A percentile compares a stretch with the other conserved stretches of the same genome.
phyloP scores from a whole-genome alignment of 345 rosid species.

The Eucalyptus viminalis region DNA sequence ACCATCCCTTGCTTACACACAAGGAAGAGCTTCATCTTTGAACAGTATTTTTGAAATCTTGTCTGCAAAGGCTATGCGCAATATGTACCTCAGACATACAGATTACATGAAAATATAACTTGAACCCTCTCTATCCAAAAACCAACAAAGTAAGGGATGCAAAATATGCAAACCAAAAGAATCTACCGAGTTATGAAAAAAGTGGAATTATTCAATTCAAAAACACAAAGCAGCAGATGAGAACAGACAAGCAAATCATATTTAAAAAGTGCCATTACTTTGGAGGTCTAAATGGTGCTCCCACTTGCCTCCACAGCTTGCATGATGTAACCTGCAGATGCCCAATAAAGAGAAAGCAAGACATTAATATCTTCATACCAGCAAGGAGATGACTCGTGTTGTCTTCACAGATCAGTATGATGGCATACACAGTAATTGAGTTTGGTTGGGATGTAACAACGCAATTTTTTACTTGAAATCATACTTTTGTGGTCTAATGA shows the following conservation, averaged over 20 bases:
- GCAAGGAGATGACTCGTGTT: neutral
- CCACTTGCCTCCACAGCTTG: slow-evolving; percentile 75
- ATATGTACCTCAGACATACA: neutral
- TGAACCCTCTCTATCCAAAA: neutral
- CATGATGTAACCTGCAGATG: slow-evolving; percentile 47
- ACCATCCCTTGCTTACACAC: neutral
- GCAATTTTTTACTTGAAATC: neutral
- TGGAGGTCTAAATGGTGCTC: slow-evolving; percentile 73
- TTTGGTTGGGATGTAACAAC: neutral
- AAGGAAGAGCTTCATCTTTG: neutral
- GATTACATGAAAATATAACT: neutral
- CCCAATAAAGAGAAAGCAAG: neutral
- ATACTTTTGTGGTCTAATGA: neutral
- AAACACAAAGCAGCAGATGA: neutral
- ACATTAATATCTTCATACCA: neutral
- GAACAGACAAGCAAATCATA: neutral
- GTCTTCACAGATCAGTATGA: neutral
- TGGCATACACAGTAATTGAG: neutral
- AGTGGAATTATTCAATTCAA: neutral
- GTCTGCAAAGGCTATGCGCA: neutral
- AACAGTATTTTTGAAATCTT: neutral
- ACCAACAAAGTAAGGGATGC: neutral
- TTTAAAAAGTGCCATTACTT: slow-evolving; percentile 26
- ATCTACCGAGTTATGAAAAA: neutral
- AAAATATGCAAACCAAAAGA: neutral